Evolutionary conservation across 1,284 basidiomycete genomes (phyloP).

Genomic region (Apiotrichum domesticum): DNA sequence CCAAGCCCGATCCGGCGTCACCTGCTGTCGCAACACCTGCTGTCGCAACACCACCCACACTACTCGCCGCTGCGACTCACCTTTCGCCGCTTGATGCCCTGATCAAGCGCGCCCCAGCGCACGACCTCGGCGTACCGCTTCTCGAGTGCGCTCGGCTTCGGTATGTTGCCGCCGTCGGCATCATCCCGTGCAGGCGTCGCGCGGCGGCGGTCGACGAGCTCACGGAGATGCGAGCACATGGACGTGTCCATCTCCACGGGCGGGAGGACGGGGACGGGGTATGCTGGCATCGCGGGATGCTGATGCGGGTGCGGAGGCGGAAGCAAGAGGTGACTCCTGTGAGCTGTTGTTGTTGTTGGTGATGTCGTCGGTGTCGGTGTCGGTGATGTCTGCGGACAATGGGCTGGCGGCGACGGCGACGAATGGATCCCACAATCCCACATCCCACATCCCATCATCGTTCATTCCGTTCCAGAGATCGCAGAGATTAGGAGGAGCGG

Average conservation of each 20-base stretch:
- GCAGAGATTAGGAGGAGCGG: no score
- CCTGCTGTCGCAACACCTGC: conserved; percentile 1
- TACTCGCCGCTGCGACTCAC: conserved; percentile 16
- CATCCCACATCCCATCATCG: no score
- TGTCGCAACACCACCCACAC: conserved; percentile 2
- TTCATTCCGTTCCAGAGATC: no score
- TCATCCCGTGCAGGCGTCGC: conserved; percentile 14
- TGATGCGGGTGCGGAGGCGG: background rate
- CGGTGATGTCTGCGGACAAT: background rate
- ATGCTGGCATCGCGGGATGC: background rate
- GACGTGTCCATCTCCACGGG: conserved; percentile 27
- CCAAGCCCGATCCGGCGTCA: no score
- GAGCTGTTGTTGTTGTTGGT: background rate
- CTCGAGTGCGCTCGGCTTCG: conserved; percentile 5
- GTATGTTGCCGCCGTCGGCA: background rate
- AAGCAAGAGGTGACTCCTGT: background rate
- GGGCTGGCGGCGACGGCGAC: no score
- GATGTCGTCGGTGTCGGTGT: background rate
- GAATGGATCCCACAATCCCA: no score
- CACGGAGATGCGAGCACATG: conserved; percentile 30
- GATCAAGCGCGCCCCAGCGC: conserved; percentile 29
- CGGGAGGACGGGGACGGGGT: conserved; percentile 4
- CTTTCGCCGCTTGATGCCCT: conserved; percentile 36
- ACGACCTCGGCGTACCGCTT: conserved; percentile 29
- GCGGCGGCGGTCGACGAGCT: conserved; percentile 18